Evolutionary conservation across 345 rosid species (phyloP).

Genomic region (Iberis pinnata): DNA sequence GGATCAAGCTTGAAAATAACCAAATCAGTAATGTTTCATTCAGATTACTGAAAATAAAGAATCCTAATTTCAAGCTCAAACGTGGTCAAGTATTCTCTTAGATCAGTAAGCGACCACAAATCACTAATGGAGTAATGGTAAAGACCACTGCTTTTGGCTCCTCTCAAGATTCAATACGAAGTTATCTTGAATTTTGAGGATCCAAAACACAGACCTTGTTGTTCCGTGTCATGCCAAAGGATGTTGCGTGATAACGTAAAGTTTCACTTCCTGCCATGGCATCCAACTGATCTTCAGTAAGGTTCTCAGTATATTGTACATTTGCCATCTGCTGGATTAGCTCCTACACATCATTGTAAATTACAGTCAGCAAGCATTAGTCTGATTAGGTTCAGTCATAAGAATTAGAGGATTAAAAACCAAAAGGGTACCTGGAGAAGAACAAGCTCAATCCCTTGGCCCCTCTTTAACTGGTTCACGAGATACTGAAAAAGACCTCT

Average conservation of each 20-base stretch:
- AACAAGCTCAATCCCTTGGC: conserved; percentile 95
- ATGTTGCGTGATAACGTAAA: conserved; percentile 89
- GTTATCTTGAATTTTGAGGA: conserved; percentile 13
- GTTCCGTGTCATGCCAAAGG: conserved; percentile 80
- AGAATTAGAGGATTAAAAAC: conserved; percentile 15
- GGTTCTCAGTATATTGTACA: conserved; percentile 94
- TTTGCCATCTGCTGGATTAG: conserved; percentile 99
- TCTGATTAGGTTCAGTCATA: conserved; percentile 10
- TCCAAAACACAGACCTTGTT: conserved; percentile 62
- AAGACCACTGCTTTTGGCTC: conserved; percentile 5
- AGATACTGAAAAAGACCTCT: conserved; percentile 98
- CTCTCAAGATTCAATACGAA: not conserved
- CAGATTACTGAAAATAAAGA: too few relatives aligned
- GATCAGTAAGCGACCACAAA: conserved; percentile 3
- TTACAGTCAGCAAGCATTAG: conserved; percentile 20
- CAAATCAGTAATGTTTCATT: not conserved
- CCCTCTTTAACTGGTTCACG: conserved; percentile 91
- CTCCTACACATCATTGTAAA: conserved; percentile 52
- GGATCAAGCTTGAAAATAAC: conserved; percentile 12
- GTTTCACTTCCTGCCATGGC: conserved; percentile 99
- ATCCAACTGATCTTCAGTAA: conserved; percentile 97
- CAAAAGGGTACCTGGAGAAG: conserved; percentile 65
- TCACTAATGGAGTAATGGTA: conserved; percentile 11
- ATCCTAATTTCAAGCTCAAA: conserved; percentile 2
- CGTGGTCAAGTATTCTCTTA: conserved; percentile 7